Evolutionary conservation across 2,329 filamentous ascomycete genomes (phyloP).

Genomic region (Penicillium brevicompactum): DNA sequence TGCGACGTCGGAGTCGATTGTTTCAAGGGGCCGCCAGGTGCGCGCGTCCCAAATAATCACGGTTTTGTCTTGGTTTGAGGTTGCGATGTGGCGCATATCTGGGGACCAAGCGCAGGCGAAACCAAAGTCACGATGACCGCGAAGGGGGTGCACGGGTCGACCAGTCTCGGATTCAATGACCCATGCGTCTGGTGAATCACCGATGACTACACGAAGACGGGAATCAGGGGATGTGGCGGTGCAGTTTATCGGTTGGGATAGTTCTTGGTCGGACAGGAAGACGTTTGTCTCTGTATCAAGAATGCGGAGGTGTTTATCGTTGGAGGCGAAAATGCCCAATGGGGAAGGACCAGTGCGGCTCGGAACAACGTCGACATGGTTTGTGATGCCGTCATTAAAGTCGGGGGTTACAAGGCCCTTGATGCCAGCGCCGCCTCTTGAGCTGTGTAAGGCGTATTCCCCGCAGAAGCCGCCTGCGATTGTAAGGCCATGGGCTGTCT

Average conservation of each 20-base stretch:
- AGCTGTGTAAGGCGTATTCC: slow-evolving; percentile 55
- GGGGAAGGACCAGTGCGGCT: slow-evolving; percentile 52
- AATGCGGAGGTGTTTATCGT: slow-evolving; percentile 57
- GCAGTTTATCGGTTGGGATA: slow-evolving; percentile 47
- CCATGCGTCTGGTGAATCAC: slow-evolving; percentile 46
- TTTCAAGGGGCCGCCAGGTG: slow-evolving; percentile 43
- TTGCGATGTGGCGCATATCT: slow-evolving; percentile 50
- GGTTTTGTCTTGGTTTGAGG: slow-evolving; percentile 50
- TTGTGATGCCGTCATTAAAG: slow-evolving; percentile 56
- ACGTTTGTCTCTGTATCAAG: slow-evolving; percentile 54
- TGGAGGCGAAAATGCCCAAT: slow-evolving; percentile 59
- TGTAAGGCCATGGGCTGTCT: slow-evolving; percentile 51
- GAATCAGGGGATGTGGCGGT: slow-evolving; percentile 47
- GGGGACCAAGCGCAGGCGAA: slow-evolving; percentile 52
- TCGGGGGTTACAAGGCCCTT: slow-evolving; percentile 37
- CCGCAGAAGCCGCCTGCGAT: slow-evolving; percentile 60
- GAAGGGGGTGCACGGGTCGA: slow-evolving; percentile 39
- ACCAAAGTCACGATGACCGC: slow-evolving; percentile 46
- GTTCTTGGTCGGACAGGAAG: slow-evolving; percentile 40
- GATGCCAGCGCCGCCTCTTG: slow-evolving; percentile 50
- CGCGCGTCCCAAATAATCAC: slow-evolving; percentile 51
- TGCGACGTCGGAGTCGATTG: slow-evolving; percentile 47
- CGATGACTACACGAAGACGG: slow-evolving; percentile 48
- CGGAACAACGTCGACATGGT: slow-evolving; percentile 58
- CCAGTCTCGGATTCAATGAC: slow-evolving; percentile 48